These are phyloP conservation scores for Ceratocystis huliohia DNA, from an alignment of 2,329 filamentous ascomycete species.

Conservation along the genomic window DNA sequence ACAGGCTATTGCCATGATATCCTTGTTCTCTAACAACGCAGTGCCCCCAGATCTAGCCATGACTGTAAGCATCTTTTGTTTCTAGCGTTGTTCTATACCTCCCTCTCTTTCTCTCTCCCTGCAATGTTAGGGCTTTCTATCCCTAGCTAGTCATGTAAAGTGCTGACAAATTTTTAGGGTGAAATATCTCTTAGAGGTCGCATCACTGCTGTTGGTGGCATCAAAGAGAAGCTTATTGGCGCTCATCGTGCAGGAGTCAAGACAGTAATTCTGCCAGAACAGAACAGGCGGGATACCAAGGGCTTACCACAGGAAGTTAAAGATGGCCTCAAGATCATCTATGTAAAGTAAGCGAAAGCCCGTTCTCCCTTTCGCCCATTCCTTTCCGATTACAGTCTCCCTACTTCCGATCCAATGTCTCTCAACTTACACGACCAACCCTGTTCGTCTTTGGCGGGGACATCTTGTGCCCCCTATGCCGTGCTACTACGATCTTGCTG, in stretches of 20 bases:
- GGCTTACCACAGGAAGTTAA: constrained; percentile 85
- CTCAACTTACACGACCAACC: constrained; percentile 6
- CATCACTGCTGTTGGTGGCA: constrained; percentile 88
- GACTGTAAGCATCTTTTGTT: constrained; percentile 48
- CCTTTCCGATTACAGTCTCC: constrained; percentile 31
- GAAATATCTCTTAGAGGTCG: constrained; percentile 72
- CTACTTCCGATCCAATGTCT: constrained; percentile 19
- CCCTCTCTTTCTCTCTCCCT: not conserved
- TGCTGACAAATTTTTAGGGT: constrained; percentile 32
- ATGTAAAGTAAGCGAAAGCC: constrained; percentile 56
- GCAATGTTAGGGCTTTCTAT: not conserved
- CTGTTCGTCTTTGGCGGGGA: not conserved
- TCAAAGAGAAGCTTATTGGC: constrained; percentile 97
- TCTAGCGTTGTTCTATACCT: constrained; percentile 17
- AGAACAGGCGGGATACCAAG: constrained; percentile 83
- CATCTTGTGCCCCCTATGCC: not conserved
- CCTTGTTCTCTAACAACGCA: constrained; percentile 70
- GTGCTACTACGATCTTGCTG: not conserved
- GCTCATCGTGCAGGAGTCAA: constrained; percentile 87
- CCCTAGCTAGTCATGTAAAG: not conserved
- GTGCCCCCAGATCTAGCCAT: constrained; percentile 90
- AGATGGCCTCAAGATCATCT: constrained; percentile 73
- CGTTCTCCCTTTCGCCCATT: constrained; percentile 23
- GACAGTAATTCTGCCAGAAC: constrained; percentile 74
- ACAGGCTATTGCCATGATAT: constrained; percentile 86